Conservation (phyloP, 305 asterid genomes). For the Nicotiana rustica region DNA sequence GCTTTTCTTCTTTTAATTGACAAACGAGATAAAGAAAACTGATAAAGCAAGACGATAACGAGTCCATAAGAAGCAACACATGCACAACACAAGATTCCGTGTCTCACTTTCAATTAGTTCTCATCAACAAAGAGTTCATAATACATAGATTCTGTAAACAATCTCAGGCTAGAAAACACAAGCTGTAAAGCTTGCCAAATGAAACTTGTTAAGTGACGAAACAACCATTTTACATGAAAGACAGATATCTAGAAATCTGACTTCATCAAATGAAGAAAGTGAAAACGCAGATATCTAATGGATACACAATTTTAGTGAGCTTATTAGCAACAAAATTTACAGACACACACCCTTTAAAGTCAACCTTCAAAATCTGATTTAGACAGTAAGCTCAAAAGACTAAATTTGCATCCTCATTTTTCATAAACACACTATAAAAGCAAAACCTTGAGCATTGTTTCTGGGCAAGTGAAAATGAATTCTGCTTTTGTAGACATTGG, state of each 20-base stretch:
- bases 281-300: not conserved
- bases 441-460: not conserved
- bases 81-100: not conserved
- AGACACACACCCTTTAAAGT: not conserved
- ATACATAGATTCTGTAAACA: not conserved
- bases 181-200: not conserved
- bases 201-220: not conserved
- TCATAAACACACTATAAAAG: not conserved
- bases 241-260: not conserved
- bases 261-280: not conserved
- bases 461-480: not conserved
- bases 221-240: not conserved
- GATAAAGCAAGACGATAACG: not conserved
- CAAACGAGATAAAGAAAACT: not conserved
- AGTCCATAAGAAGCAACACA: not conserved
- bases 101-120: not conserved
- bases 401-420: not conserved
- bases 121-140: not conserved
- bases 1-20: not conserved
- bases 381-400: not conserved
- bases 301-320: not conserved
- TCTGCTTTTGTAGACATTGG: not conserved
- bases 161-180: conserved; percentile 13
- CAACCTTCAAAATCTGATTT: not conserved
- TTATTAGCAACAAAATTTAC: not conserved